phyloP scores from a whole-genome alignment of 169 alveolate species.

The Plasmodium malariae region DNA sequence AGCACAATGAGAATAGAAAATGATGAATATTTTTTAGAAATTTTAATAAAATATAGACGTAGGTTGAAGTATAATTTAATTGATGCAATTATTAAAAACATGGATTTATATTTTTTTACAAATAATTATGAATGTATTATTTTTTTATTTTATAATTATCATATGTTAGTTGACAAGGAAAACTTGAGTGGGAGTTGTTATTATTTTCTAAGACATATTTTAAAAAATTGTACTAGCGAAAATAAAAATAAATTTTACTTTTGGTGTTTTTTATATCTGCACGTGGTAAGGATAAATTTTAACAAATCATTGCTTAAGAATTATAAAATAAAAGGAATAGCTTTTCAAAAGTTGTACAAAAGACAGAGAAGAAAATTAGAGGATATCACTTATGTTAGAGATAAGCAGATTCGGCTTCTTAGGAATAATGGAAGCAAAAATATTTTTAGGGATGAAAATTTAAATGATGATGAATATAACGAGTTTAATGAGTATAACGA shows the following conservation, averaged over 20 bases:
- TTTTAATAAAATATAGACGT: constrained; percentile 19
- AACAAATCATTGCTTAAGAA: not conserved
- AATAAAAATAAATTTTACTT: constrained; percentile 55
- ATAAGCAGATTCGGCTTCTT: too few relatives aligned
- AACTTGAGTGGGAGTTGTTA: constrained; percentile 10
- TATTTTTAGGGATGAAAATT: too few relatives aligned
- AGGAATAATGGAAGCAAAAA: too few relatives aligned
- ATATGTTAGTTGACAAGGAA: constrained; percentile 16
- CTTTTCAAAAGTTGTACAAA: too few relatives aligned
- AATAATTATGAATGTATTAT: constrained; percentile 47
- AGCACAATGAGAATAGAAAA: not conserved
- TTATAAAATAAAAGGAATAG: not conserved
- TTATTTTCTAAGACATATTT: constrained; percentile 19
- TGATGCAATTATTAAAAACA: constrained; percentile 51
- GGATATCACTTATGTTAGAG: too few relatives aligned
- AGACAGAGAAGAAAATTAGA: too few relatives aligned
- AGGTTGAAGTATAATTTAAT: constrained; percentile 18
- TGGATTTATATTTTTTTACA: constrained; percentile 29
- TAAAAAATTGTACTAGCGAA: constrained; percentile 33
- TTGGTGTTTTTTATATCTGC: constrained; percentile 46
- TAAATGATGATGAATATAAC: too few relatives aligned
- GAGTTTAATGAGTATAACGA: too few relatives aligned
- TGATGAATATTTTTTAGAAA: not conserved
- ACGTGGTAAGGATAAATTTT: constrained; percentile 34
- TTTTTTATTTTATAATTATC: constrained; percentile 61